Evolutionary conservation across 371 early-diverging fungal species (phyloP).

Genomic region (Funneliformis caledonium): DNA sequence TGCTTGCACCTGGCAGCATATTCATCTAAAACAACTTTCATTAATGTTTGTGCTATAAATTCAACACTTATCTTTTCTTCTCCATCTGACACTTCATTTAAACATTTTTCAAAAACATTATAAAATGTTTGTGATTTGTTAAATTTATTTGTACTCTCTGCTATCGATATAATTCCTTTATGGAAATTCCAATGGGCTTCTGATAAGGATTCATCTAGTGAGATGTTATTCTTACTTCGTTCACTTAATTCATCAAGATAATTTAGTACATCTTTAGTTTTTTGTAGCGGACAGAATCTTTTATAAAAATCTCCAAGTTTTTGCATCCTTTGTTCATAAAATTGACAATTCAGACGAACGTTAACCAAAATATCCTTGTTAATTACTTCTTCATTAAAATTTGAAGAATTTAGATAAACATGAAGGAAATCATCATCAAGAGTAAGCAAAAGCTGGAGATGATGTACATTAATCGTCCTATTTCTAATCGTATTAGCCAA

Average conservation of each 20-base stretch:
- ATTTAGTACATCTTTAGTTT: background rate
- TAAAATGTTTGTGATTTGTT: slow-evolving; percentile 8
- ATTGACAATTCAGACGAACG: background rate
- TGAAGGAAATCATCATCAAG: background rate
- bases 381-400: too few species aligned
- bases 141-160: background rate
- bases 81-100: too few species aligned
- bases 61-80: background rate
- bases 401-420: background rate
- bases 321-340: background rate
- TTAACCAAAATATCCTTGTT: background rate
- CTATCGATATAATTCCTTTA: background rate
- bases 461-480: background rate
- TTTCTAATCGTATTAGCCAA: background rate
- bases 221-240: background rate
- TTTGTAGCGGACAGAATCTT: slow-evolving; percentile 17
- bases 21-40: background rate
- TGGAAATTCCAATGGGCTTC: slow-evolving; percentile 22
- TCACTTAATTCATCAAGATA: slow-evolving; percentile 15
- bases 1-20: background rate
- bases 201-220: background rate
- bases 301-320: slow-evolving; percentile 27
- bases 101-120: slow-evolving; percentile 13
- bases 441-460: slow-evolving; percentile 9
- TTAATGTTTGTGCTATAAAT: background rate